Evolutionary conservation across 129 eudicot species (phyloP), one percentile per base, ranked within the genome.

Genomic region (Saussurea involucrata): DNA sequence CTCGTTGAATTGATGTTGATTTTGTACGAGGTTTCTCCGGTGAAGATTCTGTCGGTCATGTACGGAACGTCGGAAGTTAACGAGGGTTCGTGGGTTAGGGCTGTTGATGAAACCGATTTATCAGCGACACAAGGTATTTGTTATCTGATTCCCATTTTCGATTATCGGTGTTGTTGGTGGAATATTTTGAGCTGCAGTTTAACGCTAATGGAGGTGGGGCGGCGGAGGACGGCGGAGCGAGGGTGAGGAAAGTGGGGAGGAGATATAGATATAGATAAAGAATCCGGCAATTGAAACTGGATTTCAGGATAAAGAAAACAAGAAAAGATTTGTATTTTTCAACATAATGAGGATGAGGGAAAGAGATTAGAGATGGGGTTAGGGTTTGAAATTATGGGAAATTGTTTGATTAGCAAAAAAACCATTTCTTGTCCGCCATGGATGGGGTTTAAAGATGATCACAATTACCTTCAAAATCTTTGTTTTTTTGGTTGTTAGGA

Each of bases 11-110:
- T 80, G 15, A 88, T 78, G 10, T 81, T 73, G 64, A 91, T 79
- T 36, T 88, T 73, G 76, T 91, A 91, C 0, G 88, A 69, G 4
- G 90, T 72, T 69, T 92, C 89, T 8, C 86, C 86, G 29, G 71
- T 83, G 77, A 92, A 89, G 66, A 92, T 85, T 40, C 97, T 69
- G 5, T 89, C 87, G 7, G 87, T 87, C 95, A 92, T 89, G 84
- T 87, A 92, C 0, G 95, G 95, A 8, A 89, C 53, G 8, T 71
- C 66, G 25, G 95, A 92, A 17, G 89, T 77, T 27, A 92, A 77
- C 2, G 97, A 87, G 11, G 95, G 74, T 4, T 92, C 97, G 31
- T 85, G 88, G 1, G 77, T 66, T 20, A 79, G 34, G 22, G 95
- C 92, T 32, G 75, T 82, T 13, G 86, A 42, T 33, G 78, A 67